Conservation (phyloP, 2,329 filamentous ascomycete genomes). For the Penicillium sp. region DNA sequence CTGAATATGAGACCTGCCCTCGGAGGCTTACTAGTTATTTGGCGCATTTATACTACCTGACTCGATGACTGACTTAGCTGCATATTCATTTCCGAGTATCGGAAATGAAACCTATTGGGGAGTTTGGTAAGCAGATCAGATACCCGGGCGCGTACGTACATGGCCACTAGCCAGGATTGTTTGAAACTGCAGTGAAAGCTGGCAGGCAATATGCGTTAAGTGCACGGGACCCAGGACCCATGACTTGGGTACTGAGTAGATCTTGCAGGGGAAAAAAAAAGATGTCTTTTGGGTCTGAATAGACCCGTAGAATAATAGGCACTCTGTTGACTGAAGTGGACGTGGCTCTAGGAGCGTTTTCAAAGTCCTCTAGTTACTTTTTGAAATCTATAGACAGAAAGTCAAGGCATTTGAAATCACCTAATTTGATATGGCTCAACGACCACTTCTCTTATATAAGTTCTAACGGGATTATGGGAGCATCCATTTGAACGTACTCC, state of each 20-base stretch:
- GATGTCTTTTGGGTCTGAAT: constrained; percentile 2
- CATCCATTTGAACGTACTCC: no score
- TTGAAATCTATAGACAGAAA: no score
- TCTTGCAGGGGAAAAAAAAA: neutral
- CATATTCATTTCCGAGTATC: neutral
- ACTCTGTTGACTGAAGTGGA: neutral
- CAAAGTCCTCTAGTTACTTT: no score
- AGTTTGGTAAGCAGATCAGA: neutral
- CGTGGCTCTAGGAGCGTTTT: no score
- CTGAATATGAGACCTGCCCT: neutral
- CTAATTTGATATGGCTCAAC: no score
- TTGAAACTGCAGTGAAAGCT: constrained; percentile 12
- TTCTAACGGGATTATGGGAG: no score
- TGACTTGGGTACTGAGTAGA: constrained; percentile 13
- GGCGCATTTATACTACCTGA: neutral
- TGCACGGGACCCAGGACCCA: constrained; percentile 13
- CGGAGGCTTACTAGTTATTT: neutral
- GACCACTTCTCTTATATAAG: no score
- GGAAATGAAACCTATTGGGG: neutral
- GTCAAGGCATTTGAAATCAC: no score
- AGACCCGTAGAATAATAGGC: neutral
- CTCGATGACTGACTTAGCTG: neutral
- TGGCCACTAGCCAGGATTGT: constrained; percentile 12
- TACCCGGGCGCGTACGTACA: constrained; percentile 7
- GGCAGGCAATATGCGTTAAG: constrained; percentile 3